Conservation (phyloP, 768 basidiomycete species). For the Termitomyces sp. region DNA sequence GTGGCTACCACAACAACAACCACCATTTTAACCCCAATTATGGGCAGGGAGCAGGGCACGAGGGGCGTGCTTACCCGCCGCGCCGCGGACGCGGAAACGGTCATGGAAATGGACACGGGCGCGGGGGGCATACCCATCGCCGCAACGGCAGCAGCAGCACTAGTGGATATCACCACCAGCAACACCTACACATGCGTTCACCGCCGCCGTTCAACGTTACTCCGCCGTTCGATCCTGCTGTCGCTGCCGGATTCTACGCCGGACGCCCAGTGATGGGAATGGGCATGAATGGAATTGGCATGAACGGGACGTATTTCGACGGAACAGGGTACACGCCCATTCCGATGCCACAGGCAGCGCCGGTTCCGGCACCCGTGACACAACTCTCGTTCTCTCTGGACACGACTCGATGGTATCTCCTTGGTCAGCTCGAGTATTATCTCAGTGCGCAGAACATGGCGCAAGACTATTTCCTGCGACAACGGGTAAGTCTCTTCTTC, state of each 20-base stretch:
- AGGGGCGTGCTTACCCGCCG: slow-evolving; percentile 4
- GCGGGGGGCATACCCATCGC: slow-evolving; percentile 26
- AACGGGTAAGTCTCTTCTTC: slow-evolving; percentile 49
- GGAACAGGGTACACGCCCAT: slow-evolving; percentile 23
- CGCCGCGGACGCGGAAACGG: slow-evolving; percentile 23
- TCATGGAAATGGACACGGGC: slow-evolving; percentile 28
- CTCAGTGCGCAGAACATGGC: slow-evolving; percentile 87
- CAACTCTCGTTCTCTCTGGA: slow-evolving; percentile 54
- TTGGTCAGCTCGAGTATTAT: slow-evolving; percentile 90
- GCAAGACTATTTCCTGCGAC: slow-evolving; percentile 80
- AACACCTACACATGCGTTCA: slow-evolving; percentile 13
- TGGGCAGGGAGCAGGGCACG: slow-evolving; percentile 3
- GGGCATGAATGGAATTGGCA: background rate
- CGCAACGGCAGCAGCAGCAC: slow-evolving; percentile 27
- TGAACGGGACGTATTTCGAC: slow-evolving; percentile 20
- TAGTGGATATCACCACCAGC: slow-evolving; percentile 2
- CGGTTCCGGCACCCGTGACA: slow-evolving; percentile 20
- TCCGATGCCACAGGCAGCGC: slow-evolving; percentile 6
- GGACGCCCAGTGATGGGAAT: slow-evolving; percentile 9
- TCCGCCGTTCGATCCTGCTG: slow-evolving; percentile 14
- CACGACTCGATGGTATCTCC: slow-evolving; percentile 59
- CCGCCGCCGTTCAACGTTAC: slow-evolving; percentile 27
- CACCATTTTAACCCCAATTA: background rate
- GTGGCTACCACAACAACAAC: background rate
- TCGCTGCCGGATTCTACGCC: background rate